Conservation (phyloP, 2,329 filamentous ascomycete species). For the Didymellaceae sp. region DNA sequence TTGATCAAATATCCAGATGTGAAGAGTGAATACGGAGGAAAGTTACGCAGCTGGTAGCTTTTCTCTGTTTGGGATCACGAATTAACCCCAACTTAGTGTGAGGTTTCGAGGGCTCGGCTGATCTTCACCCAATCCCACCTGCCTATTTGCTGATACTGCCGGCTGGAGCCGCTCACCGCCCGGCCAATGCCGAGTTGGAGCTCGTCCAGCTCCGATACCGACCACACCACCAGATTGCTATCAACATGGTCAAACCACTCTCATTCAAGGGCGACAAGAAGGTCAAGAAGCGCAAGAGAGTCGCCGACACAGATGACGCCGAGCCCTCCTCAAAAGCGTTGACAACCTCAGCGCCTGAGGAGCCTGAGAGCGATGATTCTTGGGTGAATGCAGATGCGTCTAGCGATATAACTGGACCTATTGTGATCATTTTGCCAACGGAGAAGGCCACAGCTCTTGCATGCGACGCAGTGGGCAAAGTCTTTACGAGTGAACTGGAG, state of each 20-base stretch:
- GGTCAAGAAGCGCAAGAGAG: slow-evolving; percentile 86
- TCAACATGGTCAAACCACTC: slow-evolving; percentile 82
- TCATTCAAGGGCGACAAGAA: slow-evolving; percentile 98
- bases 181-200: slow-evolving; percentile 25
- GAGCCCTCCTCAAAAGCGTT: slow-evolving; percentile 46
- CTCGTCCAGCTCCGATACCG: slow-evolving; percentile 22
- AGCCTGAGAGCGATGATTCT: slow-evolving; percentile 74
- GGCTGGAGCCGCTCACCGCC: slow-evolving; percentile 22
- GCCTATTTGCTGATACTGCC: slow-evolving; percentile 28
- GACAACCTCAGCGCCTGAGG: slow-evolving; percentile 45
- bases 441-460: slow-evolving; percentile 76
- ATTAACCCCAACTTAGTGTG: neutral
- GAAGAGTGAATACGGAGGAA: neutral
- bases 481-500: slow-evolving; percentile 82
- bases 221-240: slow-evolving; percentile 15
- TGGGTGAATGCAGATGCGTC: slow-evolving; percentile 86
- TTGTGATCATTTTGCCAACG: slow-evolving; percentile 82
- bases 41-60: slow-evolving; percentile 10
- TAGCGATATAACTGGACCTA: slow-evolving; percentile 78
- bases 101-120: slow-evolving; percentile 15
- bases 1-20: neutral
- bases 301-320: slow-evolving; percentile 58
- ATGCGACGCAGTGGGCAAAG: slow-evolving; percentile 83
- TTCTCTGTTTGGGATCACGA: slow-evolving; percentile 25
- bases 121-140: slow-evolving; percentile 30